Percentiles rank a stretch among this genome's conserved stretches.
These are phyloP conservation scores for Gleditsia sinensis DNA, from an alignment of 306 rosid species.

Conservation along the genomic window DNA sequence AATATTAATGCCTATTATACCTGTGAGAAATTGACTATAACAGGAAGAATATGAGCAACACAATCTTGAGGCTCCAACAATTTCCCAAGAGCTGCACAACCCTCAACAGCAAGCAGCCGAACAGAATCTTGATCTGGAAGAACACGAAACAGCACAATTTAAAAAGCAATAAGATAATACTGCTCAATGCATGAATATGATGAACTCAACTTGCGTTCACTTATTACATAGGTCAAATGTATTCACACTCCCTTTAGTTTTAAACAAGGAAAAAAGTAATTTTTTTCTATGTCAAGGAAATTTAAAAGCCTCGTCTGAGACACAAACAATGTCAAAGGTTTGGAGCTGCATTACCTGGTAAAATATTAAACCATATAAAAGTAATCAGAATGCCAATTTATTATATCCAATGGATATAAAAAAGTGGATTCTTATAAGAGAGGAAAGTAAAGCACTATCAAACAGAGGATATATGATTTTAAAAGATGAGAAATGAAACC, in stretches of 20 bases:
- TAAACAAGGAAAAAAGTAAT: not conserved
- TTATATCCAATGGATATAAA: not conserved
- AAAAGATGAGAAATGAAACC: not conserved
- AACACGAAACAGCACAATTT: not conserved
- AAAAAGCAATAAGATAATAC: not conserved
- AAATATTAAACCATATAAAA: not conserved
- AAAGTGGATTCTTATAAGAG: not conserved
- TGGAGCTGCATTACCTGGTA: not conserved
- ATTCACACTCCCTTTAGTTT: not conserved
- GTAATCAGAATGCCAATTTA: not conserved
- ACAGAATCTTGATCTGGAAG: conserved; percentile 89
- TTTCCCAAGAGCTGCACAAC: conserved; percentile 96
- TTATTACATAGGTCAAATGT: not conserved
- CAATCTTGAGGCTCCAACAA: conserved; percentile 94
- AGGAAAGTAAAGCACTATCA: not conserved
- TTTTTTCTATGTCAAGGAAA: not conserved
- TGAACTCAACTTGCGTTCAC: not conserved
- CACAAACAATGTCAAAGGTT: not conserved
- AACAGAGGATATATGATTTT: not conserved
- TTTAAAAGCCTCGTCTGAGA: not conserved
- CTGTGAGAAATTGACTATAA: conserved; percentile 94
- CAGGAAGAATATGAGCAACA: conserved; percentile 92
- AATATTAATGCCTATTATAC: conserved; percentile 40
- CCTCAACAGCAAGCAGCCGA: conserved; percentile 89
- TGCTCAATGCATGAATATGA: not conserved